phyloP scores from a whole-genome alignment of 192 early-diverging fungal species.

The Backusella sp. region DNA sequence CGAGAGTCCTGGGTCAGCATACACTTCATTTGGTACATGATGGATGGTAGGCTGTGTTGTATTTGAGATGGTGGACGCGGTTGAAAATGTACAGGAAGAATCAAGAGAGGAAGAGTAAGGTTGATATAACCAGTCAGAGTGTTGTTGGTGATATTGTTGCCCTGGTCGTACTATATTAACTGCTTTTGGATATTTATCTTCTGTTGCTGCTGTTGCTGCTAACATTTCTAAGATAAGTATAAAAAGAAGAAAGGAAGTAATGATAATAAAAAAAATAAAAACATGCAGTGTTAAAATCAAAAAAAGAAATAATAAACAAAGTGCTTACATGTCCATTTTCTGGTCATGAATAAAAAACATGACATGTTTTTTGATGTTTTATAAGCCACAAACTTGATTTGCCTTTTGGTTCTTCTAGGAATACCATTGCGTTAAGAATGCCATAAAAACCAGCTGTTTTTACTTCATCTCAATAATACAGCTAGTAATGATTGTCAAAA shows the following conservation, averaged over 20 bases:
- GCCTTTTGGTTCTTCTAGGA: neutral
- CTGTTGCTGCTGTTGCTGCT: neutral
- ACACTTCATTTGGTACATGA: conserved; percentile 3
- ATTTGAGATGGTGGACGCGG: conserved; percentile 2
- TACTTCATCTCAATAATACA: neutral
- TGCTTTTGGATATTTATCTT: conserved; percentile 1
- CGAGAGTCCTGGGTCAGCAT: conserved; percentile 3
- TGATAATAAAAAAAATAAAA: neutral
- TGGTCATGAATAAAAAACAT: neutral
- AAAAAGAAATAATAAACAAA: neutral
- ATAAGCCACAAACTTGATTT: conserved; percentile 1
- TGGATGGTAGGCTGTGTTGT: neutral
- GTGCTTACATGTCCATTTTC: neutral
- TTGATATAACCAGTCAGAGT: neutral
- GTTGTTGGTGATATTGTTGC: neutral
- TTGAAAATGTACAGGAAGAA: conserved; percentile 3
- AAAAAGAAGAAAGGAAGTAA: neutral
- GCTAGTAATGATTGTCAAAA: neutral
- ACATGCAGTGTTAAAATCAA: neutral
- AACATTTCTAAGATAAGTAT: neutral
- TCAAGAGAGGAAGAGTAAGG: neutral
- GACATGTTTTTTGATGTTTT: neutral
- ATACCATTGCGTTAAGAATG: neutral
- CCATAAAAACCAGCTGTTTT: neutral
- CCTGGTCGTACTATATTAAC: neutral